Evolutionary conservation across 2,329 filamentous ascomycete genomes (phyloP).

Genomic region (Curvularia sp.): DNA sequence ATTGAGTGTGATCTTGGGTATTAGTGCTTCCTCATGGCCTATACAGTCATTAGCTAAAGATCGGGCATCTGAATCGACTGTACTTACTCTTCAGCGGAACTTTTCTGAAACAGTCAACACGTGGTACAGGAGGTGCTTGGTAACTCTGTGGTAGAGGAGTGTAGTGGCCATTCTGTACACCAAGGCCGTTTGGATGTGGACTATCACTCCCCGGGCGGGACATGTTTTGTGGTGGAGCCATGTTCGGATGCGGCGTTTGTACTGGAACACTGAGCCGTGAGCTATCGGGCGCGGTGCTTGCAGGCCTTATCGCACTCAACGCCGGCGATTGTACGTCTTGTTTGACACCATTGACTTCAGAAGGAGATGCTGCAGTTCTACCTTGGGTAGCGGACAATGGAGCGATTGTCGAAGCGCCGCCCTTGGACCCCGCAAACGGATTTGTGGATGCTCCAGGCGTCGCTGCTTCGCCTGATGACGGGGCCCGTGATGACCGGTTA

Average conservation of each 20-base stretch:
- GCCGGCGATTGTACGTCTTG: slow-evolving; percentile 56
- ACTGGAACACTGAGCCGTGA: slow-evolving; percentile 40
- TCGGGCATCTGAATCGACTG: neutral
- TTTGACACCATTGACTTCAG: slow-evolving; percentile 45
- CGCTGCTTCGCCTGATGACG: slow-evolving; percentile 36
- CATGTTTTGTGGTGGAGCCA: slow-evolving; percentile 51
- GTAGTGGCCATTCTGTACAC: slow-evolving; percentile 36
- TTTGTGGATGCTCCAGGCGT: slow-evolving; percentile 37
- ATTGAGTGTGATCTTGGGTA: slow-evolving; percentile 70
- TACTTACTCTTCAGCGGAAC: slow-evolving; percentile 57
- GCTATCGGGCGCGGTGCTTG: slow-evolving; percentile 47
- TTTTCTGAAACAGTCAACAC: slow-evolving; percentile 43
- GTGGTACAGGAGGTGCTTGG: slow-evolving; percentile 41
- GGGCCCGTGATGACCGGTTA: slow-evolving; percentile 37
- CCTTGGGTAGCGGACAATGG: slow-evolving; percentile 29
- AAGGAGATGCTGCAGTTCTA: slow-evolving; percentile 47
- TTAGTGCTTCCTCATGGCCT: slow-evolving; percentile 65
- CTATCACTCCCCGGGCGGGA: slow-evolving; percentile 52
- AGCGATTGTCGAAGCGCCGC: slow-evolving; percentile 31
- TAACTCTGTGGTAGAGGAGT: slow-evolving; percentile 34
- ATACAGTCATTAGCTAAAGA: slow-evolving; percentile 26
- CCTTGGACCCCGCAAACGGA: slow-evolving; percentile 39
- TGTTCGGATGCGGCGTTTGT: slow-evolving; percentile 45
- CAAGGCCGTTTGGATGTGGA: slow-evolving; percentile 50
- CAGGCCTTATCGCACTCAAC: slow-evolving; percentile 48